Percentiles rank a stretch among this genome's conserved stretches.
phyloP scores from a whole-genome alignment of 768 basidiomycete species.

The Macrolepiota fuliginosa region DNA sequence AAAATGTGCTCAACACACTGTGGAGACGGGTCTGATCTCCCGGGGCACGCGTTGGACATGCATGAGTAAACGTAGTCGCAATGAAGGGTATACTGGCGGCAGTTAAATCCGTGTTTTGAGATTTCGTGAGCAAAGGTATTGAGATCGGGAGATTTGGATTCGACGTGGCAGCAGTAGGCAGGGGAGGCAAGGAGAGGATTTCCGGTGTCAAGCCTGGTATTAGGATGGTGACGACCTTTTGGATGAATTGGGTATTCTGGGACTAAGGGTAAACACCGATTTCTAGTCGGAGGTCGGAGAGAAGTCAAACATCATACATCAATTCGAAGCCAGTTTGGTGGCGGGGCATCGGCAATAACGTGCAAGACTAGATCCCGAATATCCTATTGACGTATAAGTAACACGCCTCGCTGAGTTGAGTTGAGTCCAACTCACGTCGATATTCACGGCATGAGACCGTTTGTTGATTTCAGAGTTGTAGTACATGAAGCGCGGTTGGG shows the following conservation, averaged over 20 bases:
- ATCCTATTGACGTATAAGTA: slow-evolving; percentile 49
- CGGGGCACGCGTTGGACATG: slow-evolving; percentile 89
- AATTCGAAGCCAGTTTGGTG: slow-evolving; percentile 82
- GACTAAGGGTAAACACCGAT: not conserved
- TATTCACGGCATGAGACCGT: slow-evolving; percentile 71
- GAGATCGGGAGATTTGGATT: slow-evolving; percentile 47
- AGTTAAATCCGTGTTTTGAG: slow-evolving; percentile 22
- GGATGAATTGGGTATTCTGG: slow-evolving; percentile 71
- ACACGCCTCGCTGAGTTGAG: not conserved
- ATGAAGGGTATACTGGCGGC: slow-evolving; percentile 57
- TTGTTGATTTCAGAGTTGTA: slow-evolving; percentile 72
- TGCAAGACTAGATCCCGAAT: slow-evolving; percentile 85
- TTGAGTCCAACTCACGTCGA: slow-evolving; percentile 58
- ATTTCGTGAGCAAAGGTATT: slow-evolving; percentile 31
- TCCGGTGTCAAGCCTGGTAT: slow-evolving; percentile 85
- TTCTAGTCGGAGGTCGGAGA: not conserved
- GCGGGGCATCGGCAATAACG: slow-evolving; percentile 77
- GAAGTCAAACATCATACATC: slow-evolving; percentile 49
- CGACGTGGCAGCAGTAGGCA: slow-evolving; percentile 63
- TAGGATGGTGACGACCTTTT: slow-evolving; percentile 77
- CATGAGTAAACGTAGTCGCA: slow-evolving; percentile 83
- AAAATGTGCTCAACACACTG: slow-evolving; percentile 79
- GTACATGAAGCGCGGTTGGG: slow-evolving; percentile 80
- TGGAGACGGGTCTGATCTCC: slow-evolving; percentile 87
- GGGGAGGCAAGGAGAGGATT: slow-evolving; percentile 67